Conservation (phyloP, 2,329 filamentous ascomycete genomes). For the Xylaria polymorpha region DNA sequence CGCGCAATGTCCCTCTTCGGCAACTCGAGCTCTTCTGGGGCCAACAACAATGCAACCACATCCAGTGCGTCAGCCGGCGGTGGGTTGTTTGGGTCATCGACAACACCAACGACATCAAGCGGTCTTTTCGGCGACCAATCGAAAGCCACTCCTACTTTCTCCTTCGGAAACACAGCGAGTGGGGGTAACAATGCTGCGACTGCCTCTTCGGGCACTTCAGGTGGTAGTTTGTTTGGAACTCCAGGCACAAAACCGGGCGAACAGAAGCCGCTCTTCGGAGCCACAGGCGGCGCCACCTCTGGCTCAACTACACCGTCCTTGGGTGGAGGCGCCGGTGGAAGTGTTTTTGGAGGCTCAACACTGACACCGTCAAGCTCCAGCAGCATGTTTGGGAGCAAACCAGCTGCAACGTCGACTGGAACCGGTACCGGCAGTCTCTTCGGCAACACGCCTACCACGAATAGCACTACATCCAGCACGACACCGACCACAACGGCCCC, state of each 20-base stretch:
- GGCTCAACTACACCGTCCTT: constrained; percentile 46
- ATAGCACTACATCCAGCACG: constrained; percentile 43
- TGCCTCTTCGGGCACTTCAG: constrained; percentile 39
- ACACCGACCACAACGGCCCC: constrained; percentile 43
- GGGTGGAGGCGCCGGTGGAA: constrained; percentile 36
- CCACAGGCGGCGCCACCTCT: constrained; percentile 38
- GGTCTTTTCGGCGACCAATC: constrained; percentile 37
- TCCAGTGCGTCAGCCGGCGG: constrained; percentile 52
- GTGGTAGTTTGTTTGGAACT: constrained; percentile 52
- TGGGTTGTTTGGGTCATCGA: constrained; percentile 51
- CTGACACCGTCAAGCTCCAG: constrained; percentile 38
- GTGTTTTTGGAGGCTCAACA: constrained; percentile 45
- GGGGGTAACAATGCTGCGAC: constrained; percentile 41
- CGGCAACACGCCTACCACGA: constrained; percentile 47
- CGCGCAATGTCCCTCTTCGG: constrained; percentile 53
- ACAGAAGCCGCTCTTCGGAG: constrained; percentile 49
- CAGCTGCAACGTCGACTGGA: constrained; percentile 43
- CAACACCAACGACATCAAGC: constrained; percentile 39
- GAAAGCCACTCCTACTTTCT: constrained; percentile 53
- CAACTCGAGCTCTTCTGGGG: constrained; percentile 44
- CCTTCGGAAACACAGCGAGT: constrained; percentile 53
- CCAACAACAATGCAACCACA: constrained; percentile 53
- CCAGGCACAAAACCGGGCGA: constrained; percentile 48
- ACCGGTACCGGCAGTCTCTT: constrained; percentile 46
- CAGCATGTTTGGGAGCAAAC: constrained; percentile 47